phyloP scores from a whole-genome alignment of 768 basidiomycete species.

The Plicaturopsis crispa region DNA sequence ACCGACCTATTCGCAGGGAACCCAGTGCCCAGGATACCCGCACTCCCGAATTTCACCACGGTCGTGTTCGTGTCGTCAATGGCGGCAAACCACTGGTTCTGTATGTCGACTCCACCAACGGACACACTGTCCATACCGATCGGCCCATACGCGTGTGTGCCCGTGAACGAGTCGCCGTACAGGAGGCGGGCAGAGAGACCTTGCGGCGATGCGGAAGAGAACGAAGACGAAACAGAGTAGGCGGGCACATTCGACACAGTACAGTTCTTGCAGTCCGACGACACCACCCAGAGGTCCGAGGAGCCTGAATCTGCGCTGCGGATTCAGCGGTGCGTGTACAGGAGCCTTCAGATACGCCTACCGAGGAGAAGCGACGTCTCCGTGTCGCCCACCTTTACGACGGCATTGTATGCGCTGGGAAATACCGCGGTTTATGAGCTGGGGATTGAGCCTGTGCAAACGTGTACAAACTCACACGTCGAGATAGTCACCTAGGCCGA shows the following conservation, averaged over 20 bases:
- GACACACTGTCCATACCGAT: slow-evolving; percentile 53
- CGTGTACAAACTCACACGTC: slow-evolving; percentile 45
- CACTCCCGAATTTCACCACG: slow-evolving; percentile 43
- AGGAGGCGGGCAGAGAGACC: slow-evolving; percentile 36
- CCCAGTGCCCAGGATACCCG: slow-evolving; percentile 70
- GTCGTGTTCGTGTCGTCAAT: slow-evolving; percentile 65
- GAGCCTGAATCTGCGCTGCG: slow-evolving; percentile 61
- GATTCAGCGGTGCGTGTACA: neutral
- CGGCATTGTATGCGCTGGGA: slow-evolving; percentile 55
- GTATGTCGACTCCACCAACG: slow-evolving; percentile 42
- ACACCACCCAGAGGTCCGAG: slow-evolving; percentile 69
- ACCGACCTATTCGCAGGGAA: slow-evolving; percentile 66
- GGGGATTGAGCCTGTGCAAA: neutral
- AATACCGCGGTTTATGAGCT: neutral
- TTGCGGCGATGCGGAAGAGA: slow-evolving; percentile 31
- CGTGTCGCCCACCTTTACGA: slow-evolving; percentile 47
- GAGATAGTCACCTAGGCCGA: slow-evolving; percentile 51
- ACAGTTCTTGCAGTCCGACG: slow-evolving; percentile 40
- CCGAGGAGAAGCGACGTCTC: slow-evolving; percentile 54
- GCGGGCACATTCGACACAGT: slow-evolving; percentile 33
- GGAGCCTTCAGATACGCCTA: slow-evolving; percentile 17
- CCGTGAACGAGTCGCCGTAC: slow-evolving; percentile 69
- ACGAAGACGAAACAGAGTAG: slow-evolving; percentile 35
- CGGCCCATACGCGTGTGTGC: slow-evolving; percentile 58
- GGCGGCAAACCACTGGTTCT: slow-evolving; percentile 54